phyloP scores from a whole-genome alignment of 257 asterid genomes.

The Salvia hispanica region DNA sequence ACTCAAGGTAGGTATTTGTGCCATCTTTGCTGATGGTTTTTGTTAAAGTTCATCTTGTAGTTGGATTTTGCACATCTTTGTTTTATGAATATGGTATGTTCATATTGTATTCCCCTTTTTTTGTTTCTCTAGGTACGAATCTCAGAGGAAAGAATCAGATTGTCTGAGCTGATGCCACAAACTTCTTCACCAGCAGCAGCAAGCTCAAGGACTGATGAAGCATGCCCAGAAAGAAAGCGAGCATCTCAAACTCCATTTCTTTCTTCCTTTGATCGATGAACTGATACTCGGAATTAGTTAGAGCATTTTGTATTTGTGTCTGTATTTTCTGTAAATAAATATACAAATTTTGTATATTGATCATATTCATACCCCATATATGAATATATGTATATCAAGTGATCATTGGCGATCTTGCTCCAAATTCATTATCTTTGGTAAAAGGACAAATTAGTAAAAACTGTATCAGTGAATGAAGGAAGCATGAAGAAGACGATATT shows the following conservation, averaged over 20 bases:
- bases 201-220: conserved; percentile 46
- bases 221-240: conserved; percentile 34
- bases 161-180: conserved; percentile 73
- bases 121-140: conserved; percentile 59
- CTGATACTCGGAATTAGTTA: conserved; percentile 22
- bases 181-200: conserved; percentile 44
- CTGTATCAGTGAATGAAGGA: no score
- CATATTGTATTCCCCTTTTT: conserved; percentile 8
- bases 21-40: neutral
- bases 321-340: conserved; percentile 25
- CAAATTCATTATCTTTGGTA: no score
- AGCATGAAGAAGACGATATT: no score
- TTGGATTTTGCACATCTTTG: neutral
- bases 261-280: conserved; percentile 70
- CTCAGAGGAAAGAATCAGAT: conserved; percentile 60
- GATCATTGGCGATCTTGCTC: no score
- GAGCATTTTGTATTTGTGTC: conserved; percentile 26
- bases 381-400: neutral
- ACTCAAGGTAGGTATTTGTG: conserved; percentile 58
- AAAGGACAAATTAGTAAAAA: no score
- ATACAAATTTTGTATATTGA: conserved; percentile 3
- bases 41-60: neutral
- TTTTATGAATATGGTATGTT: neutral
- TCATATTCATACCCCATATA: neutral
- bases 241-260: conserved; percentile 45